Percentiles rank a stretch among this genome's conserved stretches.
phyloP scores from a whole-genome alignment of 371 early-diverging fungal species.

The Syncephalastrum sp. region DNA sequence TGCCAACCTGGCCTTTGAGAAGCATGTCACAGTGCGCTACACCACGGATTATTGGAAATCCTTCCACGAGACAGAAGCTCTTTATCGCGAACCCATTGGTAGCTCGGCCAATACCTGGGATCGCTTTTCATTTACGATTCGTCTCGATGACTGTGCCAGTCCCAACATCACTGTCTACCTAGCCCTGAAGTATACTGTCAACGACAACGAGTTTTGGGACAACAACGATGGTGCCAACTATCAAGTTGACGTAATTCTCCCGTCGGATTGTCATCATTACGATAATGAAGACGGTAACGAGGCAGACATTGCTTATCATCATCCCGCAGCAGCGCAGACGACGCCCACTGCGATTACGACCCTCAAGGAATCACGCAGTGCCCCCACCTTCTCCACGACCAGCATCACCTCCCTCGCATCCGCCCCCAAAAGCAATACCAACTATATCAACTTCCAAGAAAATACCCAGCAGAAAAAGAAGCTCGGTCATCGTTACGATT shows the following conservation, averaged over 20 bases:
- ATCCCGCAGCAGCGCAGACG: background rate
- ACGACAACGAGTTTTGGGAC: slow-evolving; percentile 76
- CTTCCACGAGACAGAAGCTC: slow-evolving; percentile 53
- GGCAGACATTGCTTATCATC: background rate
- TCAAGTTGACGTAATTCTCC: slow-evolving; percentile 37
- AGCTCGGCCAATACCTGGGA: slow-evolving; percentile 38
- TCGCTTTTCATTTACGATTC: slow-evolving; percentile 27
- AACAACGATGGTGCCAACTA: slow-evolving; percentile 77
- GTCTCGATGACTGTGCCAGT: slow-evolving; percentile 6
- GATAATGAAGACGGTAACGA: slow-evolving; percentile 3
- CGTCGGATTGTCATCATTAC: background rate
- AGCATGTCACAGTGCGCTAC: slow-evolving; percentile 66
- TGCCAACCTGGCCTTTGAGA: slow-evolving; percentile 77
- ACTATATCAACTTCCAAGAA: too few species aligned
- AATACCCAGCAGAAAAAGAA: slow-evolving; percentile 17
- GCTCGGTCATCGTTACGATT: slow-evolving; percentile 41
- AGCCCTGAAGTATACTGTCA: slow-evolving; percentile 50
- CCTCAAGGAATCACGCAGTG: background rate
- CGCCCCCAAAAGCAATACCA: background rate
- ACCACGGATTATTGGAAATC: slow-evolving; percentile 73
- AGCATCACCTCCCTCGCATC: slow-evolving; percentile 2
- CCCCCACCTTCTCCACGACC: background rate
- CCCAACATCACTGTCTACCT: slow-evolving; percentile 19
- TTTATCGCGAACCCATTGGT: slow-evolving; percentile 47
- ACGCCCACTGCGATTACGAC: background rate